These are phyloP conservation scores for Benincasa hispida DNA, from an alignment of 306 rosid genomes.

Conservation along the genomic window DNA sequence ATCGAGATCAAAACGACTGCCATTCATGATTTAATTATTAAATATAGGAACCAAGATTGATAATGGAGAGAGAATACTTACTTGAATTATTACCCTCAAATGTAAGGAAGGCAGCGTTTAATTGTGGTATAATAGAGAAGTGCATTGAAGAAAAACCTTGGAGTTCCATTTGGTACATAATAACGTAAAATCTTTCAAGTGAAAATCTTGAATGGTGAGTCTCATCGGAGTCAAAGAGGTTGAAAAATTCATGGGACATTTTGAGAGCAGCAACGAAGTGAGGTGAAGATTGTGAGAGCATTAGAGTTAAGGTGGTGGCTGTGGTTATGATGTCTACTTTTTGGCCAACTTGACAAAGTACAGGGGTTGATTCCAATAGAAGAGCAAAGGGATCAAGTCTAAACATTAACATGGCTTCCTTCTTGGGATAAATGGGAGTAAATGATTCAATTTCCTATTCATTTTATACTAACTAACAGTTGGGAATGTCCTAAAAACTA, in stretches of 20 bases:
- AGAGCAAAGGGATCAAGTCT: neutral
- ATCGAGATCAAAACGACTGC: too few species aligned
- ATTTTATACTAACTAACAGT: too few species aligned
- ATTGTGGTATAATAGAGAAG: neutral
- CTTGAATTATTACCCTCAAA: neutral
- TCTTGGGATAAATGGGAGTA: too few species aligned
- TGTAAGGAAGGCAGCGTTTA: neutral
- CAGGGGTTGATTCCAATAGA: neutral
- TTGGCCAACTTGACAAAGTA: neutral
- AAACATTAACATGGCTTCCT: too few species aligned
- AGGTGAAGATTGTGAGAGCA: neutral
- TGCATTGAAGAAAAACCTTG: neutral
- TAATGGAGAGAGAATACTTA: too few species aligned
- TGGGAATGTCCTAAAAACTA: too few species aligned
- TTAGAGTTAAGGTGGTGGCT: neutral
- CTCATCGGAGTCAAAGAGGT: neutral
- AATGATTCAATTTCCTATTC: too few species aligned
- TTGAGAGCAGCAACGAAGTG: neutral
- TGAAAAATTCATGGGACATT: neutral
- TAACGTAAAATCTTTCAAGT: neutral
- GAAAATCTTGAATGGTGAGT: neutral
- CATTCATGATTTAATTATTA: too few species aligned
- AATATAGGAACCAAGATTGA: too few species aligned
- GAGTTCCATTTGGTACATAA: neutral
- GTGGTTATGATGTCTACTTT: neutral